Evolutionary conservation across 2,329 filamentous ascomycete species (phyloP).

Genomic region (Cadophora gregata): DNA sequence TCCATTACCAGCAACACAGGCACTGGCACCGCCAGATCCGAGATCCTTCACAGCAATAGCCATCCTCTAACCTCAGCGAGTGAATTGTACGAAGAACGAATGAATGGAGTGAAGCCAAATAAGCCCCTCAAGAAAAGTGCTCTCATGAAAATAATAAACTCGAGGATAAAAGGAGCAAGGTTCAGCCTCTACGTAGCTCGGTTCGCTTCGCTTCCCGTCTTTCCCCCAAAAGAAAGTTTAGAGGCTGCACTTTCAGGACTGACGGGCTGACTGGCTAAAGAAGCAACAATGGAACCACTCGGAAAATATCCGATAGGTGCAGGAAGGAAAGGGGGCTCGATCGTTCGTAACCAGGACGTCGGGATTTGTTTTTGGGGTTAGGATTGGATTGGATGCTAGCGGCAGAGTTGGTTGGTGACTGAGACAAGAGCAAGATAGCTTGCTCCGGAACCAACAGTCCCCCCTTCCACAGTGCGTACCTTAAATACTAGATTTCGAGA

Average conservation of each 20-base stretch:
- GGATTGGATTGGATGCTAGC: not conserved
- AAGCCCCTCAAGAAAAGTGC: not conserved
- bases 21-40: not conserved
- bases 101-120: not conserved
- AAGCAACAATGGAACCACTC: conserved; percentile 5
- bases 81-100: not conserved
- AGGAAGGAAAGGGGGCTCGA: not conserved
- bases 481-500: not conserved
- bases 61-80: conserved; percentile 1
- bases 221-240: not conserved
- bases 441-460: not conserved
- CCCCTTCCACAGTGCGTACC: not conserved
- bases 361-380: not conserved
- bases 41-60: conserved; percentile 22
- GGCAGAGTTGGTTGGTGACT: not conserved
- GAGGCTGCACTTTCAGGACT: not conserved
- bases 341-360: not conserved
- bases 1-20: not conserved
- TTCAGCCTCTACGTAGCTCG: not conserved
- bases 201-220: not conserved
- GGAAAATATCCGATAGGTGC: conserved; percentile 12
- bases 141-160: not conserved
- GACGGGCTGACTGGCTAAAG: not conserved
- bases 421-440: not conserved
- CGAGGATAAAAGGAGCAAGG: not conserved